Percentiles rank a stretch among this genome's conserved stretches.
Conservation (phyloP, 78 protist genomes). For the Tieghemostelium lacteum region DNA sequence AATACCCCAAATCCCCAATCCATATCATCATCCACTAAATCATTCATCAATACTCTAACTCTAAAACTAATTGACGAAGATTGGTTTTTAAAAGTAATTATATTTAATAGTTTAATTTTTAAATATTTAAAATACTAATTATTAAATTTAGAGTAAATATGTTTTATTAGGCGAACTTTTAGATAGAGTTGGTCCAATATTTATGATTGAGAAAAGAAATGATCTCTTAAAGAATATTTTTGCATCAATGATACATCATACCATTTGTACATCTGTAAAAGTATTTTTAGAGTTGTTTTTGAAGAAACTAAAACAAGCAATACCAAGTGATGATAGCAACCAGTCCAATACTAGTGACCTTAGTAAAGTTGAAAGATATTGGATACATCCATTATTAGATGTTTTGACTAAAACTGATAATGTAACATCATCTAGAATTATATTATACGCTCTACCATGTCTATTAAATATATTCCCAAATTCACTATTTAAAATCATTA, state of each 20-base stretch:
- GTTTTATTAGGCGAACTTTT: constrained; percentile 14
- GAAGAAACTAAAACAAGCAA: constrained; percentile 30
- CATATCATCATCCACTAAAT: not conserved
- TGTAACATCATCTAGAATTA: constrained; percentile 40
- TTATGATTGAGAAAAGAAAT: constrained; percentile 33
- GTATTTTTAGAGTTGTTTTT: constrained; percentile 48
- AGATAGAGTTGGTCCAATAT: constrained; percentile 40
- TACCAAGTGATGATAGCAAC: not conserved
- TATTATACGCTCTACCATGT: constrained; percentile 50
- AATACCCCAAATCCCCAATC: not conserved
- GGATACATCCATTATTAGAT: constrained; percentile 59
- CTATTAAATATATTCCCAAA: constrained; percentile 63
- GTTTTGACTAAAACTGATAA: constrained; percentile 28
- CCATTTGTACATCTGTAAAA: constrained; percentile 57
- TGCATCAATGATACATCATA: constrained; percentile 60
- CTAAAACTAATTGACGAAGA: constrained; percentile 43
- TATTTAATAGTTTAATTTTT: not conserved
- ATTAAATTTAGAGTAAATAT: constrained; percentile 29
- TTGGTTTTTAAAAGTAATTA: constrained; percentile 45
- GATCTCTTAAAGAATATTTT: constrained; percentile 48
- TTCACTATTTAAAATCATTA: constrained; percentile 42
- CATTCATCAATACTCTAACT: constrained; percentile 34
- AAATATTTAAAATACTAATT: not conserved
- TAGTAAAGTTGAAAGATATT: constrained; percentile 32
- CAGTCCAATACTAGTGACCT: not conserved